Conservation (phyloP, 352 stramenopile species). For the Phytophthora citrophthora region DNA sequence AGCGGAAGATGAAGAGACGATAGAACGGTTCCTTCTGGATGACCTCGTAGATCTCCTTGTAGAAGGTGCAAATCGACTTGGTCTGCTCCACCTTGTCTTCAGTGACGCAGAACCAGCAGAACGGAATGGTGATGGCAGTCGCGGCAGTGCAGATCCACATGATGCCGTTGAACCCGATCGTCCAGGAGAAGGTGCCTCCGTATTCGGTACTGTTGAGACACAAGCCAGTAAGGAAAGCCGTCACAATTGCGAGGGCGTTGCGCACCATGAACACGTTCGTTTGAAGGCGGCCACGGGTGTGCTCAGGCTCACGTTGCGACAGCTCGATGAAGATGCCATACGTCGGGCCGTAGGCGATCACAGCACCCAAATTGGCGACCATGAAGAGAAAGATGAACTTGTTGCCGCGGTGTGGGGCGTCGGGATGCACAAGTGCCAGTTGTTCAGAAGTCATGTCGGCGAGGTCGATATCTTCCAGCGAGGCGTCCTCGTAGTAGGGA, state of each 20-base stretch:
- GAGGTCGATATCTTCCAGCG: constrained; percentile 28
- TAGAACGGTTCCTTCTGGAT: constrained; percentile 43
- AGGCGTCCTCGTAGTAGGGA: constrained; percentile 45
- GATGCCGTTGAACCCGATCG: constrained; percentile 50
- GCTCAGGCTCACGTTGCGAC: constrained; percentile 21
- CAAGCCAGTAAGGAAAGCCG: constrained; percentile 48
- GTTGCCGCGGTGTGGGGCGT: constrained; percentile 40
- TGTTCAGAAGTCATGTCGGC: constrained; percentile 38
- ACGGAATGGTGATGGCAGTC: constrained; percentile 32
- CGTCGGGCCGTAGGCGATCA: constrained; percentile 9
- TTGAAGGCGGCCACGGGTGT: constrained; percentile 32
- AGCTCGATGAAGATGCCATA: constrained; percentile 26
- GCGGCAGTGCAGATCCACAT: constrained; percentile 40
- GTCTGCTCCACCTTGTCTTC: constrained; percentile 36
- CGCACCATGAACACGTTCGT: constrained; percentile 43
- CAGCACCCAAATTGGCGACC: constrained; percentile 11
- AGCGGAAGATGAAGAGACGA: constrained; percentile 40
- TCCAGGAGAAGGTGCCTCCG: constrained; percentile 52
- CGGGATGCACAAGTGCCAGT: constrained; percentile 36
- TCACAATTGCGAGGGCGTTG: constrained; percentile 29
- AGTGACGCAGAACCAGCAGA: constrained; percentile 49
- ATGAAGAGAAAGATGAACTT: constrained; percentile 15
- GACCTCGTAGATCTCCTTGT: constrained; percentile 41
- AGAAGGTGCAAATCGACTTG: constrained; percentile 27
- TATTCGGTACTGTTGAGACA: constrained; percentile 51